A percentile compares a stretch with the other conserved stretches of the same genome.
These are phyloP conservation scores for Paradendryphiella salina DNA, from an alignment of 2,329 filamentous ascomycete species.

Conservation along the genomic window DNA sequence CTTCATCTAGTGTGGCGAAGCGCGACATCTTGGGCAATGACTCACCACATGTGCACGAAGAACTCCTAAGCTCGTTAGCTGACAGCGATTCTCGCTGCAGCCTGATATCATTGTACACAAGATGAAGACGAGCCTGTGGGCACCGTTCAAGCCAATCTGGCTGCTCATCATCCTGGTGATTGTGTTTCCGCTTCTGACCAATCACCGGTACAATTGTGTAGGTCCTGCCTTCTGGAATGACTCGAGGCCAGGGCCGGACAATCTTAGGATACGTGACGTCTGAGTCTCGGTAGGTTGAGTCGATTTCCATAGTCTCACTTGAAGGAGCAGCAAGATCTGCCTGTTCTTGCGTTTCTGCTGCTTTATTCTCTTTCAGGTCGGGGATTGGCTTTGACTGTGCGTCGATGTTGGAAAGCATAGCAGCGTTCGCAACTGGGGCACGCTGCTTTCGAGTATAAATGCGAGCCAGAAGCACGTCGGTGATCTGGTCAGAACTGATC, in stretches of 20 bases:
- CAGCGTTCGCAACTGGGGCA: not conserved
- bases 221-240: not conserved
- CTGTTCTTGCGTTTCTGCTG: too few relatives aligned
- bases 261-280: too few relatives aligned
- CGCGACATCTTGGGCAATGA: not conserved
- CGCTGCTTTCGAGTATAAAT: constrained; percentile 1
- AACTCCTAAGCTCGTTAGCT: accelerated
- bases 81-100: not conserved
- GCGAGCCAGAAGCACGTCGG: constrained; percentile 5
- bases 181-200: constrained; percentile 5
- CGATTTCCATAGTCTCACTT: too few relatives aligned
- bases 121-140: not conserved
- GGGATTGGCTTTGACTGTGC: too few relatives aligned
- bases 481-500: constrained; percentile 1
- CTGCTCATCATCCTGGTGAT: not conserved
- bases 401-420: too few relatives aligned
- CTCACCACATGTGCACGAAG: not conserved
- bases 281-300: too few relatives aligned
- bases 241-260: not conserved
- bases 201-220: not conserved
- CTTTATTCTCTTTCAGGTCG: not conserved
- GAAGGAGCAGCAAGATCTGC: not conserved
- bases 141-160: not conserved
- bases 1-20: not conserved
- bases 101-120: not conserved